Evolutionary conservation across 352 stramenopile genomes (phyloP).

Genomic region (Phytopythium sindhum): DNA sequence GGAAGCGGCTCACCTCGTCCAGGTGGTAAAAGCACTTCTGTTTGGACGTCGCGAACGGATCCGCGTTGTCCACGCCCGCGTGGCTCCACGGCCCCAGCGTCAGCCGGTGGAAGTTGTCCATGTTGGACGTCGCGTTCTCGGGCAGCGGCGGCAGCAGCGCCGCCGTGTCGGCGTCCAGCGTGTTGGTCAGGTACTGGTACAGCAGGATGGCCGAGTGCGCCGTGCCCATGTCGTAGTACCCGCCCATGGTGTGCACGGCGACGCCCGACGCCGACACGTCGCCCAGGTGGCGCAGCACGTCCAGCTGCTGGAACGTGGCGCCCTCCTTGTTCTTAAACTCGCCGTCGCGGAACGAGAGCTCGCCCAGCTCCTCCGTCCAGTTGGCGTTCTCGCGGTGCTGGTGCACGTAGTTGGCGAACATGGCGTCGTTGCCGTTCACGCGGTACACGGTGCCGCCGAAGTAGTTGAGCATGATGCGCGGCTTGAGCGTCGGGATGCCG

Average conservation of each 20-base stretch:
- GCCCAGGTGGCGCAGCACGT: slow-evolving; percentile 50
- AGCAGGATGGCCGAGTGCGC: slow-evolving; percentile 72
- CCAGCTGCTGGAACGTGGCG: slow-evolving; percentile 41
- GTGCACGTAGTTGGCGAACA: slow-evolving; percentile 60
- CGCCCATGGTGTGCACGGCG: slow-evolving; percentile 61
- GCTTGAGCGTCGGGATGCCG: slow-evolving; percentile 69
- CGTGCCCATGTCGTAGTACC: slow-evolving; percentile 80
- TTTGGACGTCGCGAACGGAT: slow-evolving; percentile 77
- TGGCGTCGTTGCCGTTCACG: slow-evolving; percentile 66
- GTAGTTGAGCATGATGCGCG: slow-evolving; percentile 81
- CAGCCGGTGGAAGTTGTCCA: slow-evolving; percentile 53
- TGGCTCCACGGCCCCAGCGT: slow-evolving; percentile 82
- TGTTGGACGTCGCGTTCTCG: slow-evolving; percentile 31
- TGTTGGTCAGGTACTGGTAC: slow-evolving; percentile 77
- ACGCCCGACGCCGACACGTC: slow-evolving; percentile 66
- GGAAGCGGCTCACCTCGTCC: slow-evolving; percentile 82
- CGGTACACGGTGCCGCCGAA: slow-evolving; percentile 81
- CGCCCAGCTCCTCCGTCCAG: slow-evolving; percentile 39
- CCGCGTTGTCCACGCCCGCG: slow-evolving; percentile 73
- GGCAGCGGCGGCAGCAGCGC: slow-evolving; percentile 50
- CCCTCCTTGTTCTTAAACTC: slow-evolving; percentile 35
- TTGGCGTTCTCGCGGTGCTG: slow-evolving; percentile 66
- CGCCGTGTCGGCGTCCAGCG: slow-evolving; percentile 55
- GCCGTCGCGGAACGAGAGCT: slow-evolving; percentile 67
- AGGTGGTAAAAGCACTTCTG: slow-evolving; percentile 85